Conservation (phyloP, 2,329 filamentous ascomycete genomes). For the Zasmidium cellare region DNA sequence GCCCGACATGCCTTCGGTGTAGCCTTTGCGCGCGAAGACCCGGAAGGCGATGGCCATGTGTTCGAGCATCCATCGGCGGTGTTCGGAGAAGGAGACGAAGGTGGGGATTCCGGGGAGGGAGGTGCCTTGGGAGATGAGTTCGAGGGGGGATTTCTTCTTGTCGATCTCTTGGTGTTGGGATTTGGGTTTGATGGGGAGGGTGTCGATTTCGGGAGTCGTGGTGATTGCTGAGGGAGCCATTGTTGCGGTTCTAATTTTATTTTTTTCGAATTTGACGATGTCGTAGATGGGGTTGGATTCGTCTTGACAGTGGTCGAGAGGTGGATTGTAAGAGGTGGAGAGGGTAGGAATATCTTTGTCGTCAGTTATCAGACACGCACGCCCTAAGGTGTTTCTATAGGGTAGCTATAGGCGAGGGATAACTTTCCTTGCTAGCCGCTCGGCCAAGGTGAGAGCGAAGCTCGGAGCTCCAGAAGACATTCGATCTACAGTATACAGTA, state of each 20-base stretch:
- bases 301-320: too few relatives aligned
- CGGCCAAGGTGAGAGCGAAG: background rate
- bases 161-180: slow-evolving; percentile 12
- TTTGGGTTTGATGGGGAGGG: slow-evolving; percentile 19
- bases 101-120: slow-evolving; percentile 56
- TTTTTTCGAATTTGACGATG: background rate
- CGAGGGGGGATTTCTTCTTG: slow-evolving; percentile 34
- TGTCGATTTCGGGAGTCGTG: slow-evolving; percentile 14
- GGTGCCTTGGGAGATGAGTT: slow-evolving; percentile 48
- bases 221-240: slow-evolving; percentile 35
- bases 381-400: background rate
- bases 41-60: slow-evolving; percentile 69
- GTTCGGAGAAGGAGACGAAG: slow-evolving; percentile 54
- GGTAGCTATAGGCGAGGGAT: slow-evolving; percentile 4
- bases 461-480: background rate
- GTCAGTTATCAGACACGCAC: background rate
- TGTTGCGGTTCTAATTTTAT: background rate
- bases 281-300: background rate
- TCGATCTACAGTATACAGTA: too few relatives aligned
- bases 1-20: slow-evolving; percentile 67
- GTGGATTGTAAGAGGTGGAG: background rate
- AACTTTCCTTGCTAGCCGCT: background rate
- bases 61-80: slow-evolving; percentile 63
- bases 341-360: background rate
- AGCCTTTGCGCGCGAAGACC: slow-evolving; percentile 65